phyloP scores from a whole-genome alignment of 1,284 basidiomycete species.

The Violaceomyces palustris region DNA sequence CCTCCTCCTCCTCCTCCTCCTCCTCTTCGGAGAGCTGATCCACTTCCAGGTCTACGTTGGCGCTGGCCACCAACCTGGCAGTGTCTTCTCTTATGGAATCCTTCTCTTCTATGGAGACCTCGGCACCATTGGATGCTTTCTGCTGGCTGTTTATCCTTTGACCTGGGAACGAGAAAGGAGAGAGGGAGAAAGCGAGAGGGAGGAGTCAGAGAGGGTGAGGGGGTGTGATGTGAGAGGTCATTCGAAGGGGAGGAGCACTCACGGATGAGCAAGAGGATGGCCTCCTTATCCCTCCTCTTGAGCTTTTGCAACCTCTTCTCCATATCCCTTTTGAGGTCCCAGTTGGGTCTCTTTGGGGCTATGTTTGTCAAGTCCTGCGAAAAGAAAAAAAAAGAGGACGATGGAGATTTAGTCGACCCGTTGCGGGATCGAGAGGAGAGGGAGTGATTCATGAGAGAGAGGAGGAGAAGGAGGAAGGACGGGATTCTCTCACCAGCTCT shows the following conservation, averaged over 20 bases:
- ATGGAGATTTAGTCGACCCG: no score
- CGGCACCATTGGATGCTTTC: slow-evolving; percentile 10
- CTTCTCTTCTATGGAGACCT: slow-evolving; percentile 4
- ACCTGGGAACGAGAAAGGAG: background rate
- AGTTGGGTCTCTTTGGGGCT: slow-evolving; percentile 89
- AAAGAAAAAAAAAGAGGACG: no score
- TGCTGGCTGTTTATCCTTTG: slow-evolving; percentile 23
- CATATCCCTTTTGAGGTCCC: slow-evolving; percentile 93
- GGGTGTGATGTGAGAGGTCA: no score
- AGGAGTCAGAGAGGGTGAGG: background rate
- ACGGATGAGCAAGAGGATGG: slow-evolving; percentile 89
- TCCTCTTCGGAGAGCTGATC: slow-evolving; percentile 2
- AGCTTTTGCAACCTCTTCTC: slow-evolving; percentile 81
- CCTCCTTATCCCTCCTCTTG: slow-evolving; percentile 84
- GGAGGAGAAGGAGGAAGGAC: background rate
- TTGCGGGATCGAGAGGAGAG: slow-evolving; percentile 1
- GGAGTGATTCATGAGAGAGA: background rate
- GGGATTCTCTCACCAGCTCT: slow-evolving; percentile 70
- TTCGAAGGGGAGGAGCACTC: slow-evolving; percentile 12
- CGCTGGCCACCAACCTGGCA: no score
- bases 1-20: slow-evolving; percentile 3
- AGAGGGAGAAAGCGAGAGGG: background rate
- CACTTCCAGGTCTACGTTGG: slow-evolving; percentile 1
- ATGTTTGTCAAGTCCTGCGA: slow-evolving; percentile 88
- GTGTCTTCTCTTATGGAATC: no score